Base-by-base conservation (phyloP, 148 eudicot species). In the Fagopyrum tataricum region DNA sequence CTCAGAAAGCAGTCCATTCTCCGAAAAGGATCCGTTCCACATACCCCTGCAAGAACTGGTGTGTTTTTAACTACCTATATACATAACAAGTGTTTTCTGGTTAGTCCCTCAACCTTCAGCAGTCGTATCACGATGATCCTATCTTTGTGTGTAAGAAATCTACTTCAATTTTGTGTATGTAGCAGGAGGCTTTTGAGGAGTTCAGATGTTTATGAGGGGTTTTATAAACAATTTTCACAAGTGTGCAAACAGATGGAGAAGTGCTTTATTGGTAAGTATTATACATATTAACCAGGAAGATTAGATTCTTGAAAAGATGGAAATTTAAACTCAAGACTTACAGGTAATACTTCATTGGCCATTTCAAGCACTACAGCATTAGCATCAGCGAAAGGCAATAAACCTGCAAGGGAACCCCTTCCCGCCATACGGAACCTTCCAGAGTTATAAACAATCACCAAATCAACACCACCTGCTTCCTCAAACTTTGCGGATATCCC, bases 401-500 rank as follows among this genome's bases (percentile, higher is more conserved):
- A 64, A 67, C 99, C 99, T 37, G 99, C 96, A 71, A 95, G 83
- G 48, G 99, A 95, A 52, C 99, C 99, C 69, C 99, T 90, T 80
- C 99, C 99, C 23, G 99, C 99, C 99, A 95, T 95, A 46, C 99
- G 84, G 75, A 95, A 95, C 74, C 96, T 88, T 72, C 99, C 99
- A 7, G 99, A 92, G 81, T 95, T 95, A 81, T 95, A 92, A 70
- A 95, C 74, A 56, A 95, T 87, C 37, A 95, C 89, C 80, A 92
- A 80, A 83, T 95, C 99, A 15, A 95, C 91, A 6, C 99, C 99
- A 67, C 99, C 99, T 59, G 83, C 96, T 86, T 95, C 97, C 87
- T 95, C 99, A 90, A 95, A 92, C 82, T 95, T 95, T 46, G 99
- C 99, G 18, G 99, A 95, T 79, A 95, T 95, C 51, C 99, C 99